phyloP scores from a whole-genome alignment of 495 filamentous ascomycete species.

The Pyronema omphalodes region DNA sequence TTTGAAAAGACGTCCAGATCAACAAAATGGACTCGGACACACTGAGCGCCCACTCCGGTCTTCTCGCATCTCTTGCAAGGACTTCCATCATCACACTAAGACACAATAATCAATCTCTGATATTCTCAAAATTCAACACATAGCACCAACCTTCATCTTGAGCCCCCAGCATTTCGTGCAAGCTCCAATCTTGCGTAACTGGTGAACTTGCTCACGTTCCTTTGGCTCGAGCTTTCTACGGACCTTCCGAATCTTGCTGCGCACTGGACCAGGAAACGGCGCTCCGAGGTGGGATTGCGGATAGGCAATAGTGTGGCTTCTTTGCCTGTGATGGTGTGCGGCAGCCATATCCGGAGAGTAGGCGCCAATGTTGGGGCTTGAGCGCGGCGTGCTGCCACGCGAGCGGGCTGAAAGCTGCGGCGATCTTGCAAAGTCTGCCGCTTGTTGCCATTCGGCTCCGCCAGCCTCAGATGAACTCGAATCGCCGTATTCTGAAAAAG shows the following conservation, averaged over 20 bases:
- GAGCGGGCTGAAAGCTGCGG: constrained; percentile 15
- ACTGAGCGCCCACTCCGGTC: constrained; percentile 17
- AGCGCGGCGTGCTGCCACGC: constrained; percentile 19
- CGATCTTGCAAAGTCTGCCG: constrained; percentile 17
- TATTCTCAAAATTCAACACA: not conserved
- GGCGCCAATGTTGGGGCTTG: constrained; percentile 14
- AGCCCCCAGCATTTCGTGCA: constrained; percentile 24
- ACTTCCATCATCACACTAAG: constrained; percentile 22
- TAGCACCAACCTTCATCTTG: constrained; percentile 23
- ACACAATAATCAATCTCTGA: not conserved
- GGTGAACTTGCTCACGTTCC: constrained; percentile 22
- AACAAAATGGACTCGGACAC: constrained; percentile 23
- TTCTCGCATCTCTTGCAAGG: constrained; percentile 24
- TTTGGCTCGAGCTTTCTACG: constrained; percentile 21
- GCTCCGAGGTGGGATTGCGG: constrained; percentile 14
- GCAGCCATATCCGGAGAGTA: constrained; percentile 10
- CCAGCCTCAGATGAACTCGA: constrained; percentile 22
- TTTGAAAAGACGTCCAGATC: constrained; percentile 24
- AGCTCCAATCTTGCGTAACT: constrained; percentile 24
- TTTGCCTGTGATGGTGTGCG: constrained; percentile 3
- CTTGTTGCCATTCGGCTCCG: constrained; percentile 5
- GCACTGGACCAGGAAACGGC: constrained; percentile 14
- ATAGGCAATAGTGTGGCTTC: not conserved
- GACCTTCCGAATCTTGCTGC: constrained; percentile 21
- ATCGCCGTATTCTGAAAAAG: constrained; percentile 20